Evolutionary conservation across 352 stramenopile genomes (phyloP), one percentile per base, ranked within the genome.

Genomic region (Pythium utonaiense): DNA sequence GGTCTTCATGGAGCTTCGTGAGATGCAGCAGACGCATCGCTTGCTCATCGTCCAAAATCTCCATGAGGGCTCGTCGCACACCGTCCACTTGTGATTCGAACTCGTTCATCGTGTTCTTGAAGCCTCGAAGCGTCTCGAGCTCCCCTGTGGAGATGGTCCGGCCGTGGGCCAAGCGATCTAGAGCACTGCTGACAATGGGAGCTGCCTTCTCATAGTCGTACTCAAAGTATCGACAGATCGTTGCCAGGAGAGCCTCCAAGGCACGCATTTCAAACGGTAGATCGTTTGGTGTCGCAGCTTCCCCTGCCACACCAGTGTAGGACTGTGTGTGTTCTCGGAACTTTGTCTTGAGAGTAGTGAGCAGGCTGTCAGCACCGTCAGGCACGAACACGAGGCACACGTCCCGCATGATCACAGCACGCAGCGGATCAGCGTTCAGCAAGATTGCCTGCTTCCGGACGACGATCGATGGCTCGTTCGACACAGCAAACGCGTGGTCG

Each of bases 391-490:
- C 63, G 10, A 76, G 50, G 47, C 60, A 67, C 34, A 34, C 45
- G n/a, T 87, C 70, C 24, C 82, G 73, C 78, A 92, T 89, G 53
- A 92, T 80, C 52, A 92, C 83, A 3, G 80, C 81, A 3, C 82
- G 80, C 30, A 92, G 60, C 4, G 82, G 82, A 49, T 92, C 81
- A n/a, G 82, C 80, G 60, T 86, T 92, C 49, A 92, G 75, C 16
- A 92, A 71, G 56, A 92, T 85, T 22, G 82, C 82, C 60, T 92
- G 80, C 65, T 89, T 88, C 3, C 82, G 78, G 25, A 92, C 73
- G 25, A 85, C 77, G 41, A 92, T 86, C 2, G 80, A 89, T 45
- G 82, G 78, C 53, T 92, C 80, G 38, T 89, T 88, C 3, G 74
- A 86, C 21, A 89, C 78, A 1, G 81, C 77, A 41, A 92, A 92